Conservation (phyloP, 768 basidiomycete genomes). For the Agrocybe pediades region DNA sequence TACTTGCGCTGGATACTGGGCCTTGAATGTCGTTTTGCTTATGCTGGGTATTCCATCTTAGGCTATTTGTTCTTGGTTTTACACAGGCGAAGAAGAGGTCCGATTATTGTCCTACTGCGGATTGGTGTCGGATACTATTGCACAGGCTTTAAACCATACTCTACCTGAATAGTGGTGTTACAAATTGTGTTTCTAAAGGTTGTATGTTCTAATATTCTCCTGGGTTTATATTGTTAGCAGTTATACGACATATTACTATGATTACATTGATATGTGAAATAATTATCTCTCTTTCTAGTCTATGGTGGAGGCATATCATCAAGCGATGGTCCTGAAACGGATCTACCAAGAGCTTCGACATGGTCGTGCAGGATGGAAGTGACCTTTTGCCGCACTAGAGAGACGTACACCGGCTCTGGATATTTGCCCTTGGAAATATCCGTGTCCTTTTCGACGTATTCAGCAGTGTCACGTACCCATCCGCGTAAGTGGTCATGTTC, state of each 20-base stretch:
- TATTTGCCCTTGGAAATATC: background rate
- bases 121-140: conserved; percentile 38
- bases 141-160: conserved; percentile 13
- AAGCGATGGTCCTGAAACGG: conserved; percentile 39
- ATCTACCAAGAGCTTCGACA: conserved; percentile 56
- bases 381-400: conserved; percentile 49
- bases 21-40: background rate
- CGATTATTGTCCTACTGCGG: conserved; percentile 41
- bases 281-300: no score
- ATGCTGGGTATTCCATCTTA: conserved; percentile 20
- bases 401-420: background rate
- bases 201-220: background rate
- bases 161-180: conserved; percentile 1
- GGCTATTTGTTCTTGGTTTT: conserved; percentile 72
- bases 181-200: no score
- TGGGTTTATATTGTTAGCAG: background rate
- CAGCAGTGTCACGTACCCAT: conserved; percentile 21
- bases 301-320: background rate
- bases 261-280: background rate
- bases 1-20: background rate
- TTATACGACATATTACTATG: background rate
- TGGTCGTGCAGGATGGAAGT: conserved; percentile 53
- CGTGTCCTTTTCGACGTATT: background rate
- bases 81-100: conserved; percentile 56
- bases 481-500: conserved; percentile 18